Base-by-base conservation (phyloP, 2,329 filamentous ascomycete genomes). In the Sporothrix protearum region DNA sequence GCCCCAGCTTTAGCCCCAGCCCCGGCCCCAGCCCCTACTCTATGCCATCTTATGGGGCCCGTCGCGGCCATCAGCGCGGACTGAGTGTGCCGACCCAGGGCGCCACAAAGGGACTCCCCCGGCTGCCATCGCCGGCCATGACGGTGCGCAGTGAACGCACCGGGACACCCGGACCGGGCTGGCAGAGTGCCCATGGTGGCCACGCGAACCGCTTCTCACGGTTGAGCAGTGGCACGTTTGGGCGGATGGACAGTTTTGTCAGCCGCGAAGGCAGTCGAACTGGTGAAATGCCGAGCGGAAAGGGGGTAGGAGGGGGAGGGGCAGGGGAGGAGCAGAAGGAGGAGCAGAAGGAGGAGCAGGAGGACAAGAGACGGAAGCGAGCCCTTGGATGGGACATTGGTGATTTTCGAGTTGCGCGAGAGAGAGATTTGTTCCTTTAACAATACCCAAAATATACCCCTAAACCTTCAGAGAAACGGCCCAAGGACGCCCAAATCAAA, bases 171-270 rank as follows among this genome's bases (percentile, higher is more conserved):
- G 68, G 53, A 2, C 51, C 36, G 0, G 51, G 53, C n/a, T 57
- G 59, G 59, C 36, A 36, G 69, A 45, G 69, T 22, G 69, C 61
- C 16, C 36, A 66, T 25, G 47, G 51, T 16, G 30, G 14, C 22
- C 49, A 33, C 42, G 2, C 7, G 28, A n/a, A 64, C 47, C 68
- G 73, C 4, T 71, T 74, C 28, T 73, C 72, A 2, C 71, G 74
- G 8, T 45, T 74, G 25, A 75, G 74, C 59, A 66, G 68, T 33
- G 72, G 73, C 67, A 75, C 74, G 3, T 75, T 75, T 73, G 74
- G 74, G 2, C 25, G 47, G 19, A 49, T 75, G 19, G 71, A 66
- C 30, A 53, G 69, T n/a, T 49, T 59, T 33, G 22, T 42, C n/a
- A 68, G 70, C 53, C 47, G 69, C 22, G 67, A 30, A 9, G 51